Percentiles rank a stretch among this genome's conserved stretches.
Evolutionary conservation across 148 eudicot genomes (phyloP).

Genomic region (Dysphania ambrosioides): DNA sequence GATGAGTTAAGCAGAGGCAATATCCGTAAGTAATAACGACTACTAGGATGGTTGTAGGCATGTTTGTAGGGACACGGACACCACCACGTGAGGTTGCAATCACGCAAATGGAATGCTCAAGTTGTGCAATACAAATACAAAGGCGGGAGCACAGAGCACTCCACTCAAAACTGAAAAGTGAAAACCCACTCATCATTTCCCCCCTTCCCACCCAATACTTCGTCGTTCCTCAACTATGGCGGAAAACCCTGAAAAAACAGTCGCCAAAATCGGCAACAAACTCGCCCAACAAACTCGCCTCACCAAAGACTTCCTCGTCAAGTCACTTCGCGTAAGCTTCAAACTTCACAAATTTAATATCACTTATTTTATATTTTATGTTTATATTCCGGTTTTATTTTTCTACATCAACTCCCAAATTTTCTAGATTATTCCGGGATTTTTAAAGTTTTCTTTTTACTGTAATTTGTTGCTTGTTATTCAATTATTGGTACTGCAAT

Average conservation of each 20-base stretch:
- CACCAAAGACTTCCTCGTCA: slow-evolving; percentile 57
- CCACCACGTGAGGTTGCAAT: not conserved
- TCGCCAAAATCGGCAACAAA: slow-evolving; percentile 55
- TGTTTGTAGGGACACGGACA: no score
- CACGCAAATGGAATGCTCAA: not conserved
- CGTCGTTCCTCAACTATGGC: slow-evolving; percentile 22
- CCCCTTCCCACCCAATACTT: not conserved
- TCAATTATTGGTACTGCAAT: not conserved
- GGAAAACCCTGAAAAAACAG: slow-evolving; percentile 30
- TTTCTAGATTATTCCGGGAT: not conserved
- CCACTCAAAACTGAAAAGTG: not conserved
- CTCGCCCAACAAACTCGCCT: slow-evolving; percentile 55
- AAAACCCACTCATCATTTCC: not conserved
- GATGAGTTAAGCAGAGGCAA: no score
- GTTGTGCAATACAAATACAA: not conserved
- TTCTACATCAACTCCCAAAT: no score
- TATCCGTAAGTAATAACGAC: no score
- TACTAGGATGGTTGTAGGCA: no score
- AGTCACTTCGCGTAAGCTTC: slow-evolving; percentile 52
- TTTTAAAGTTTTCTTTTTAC: not conserved
- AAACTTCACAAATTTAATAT: not conserved
- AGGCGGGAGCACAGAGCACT: slow-evolving; percentile 11
- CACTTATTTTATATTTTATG: not conserved
- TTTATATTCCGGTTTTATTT: not conserved
- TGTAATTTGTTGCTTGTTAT: not conserved